These are phyloP conservation scores for Phlebiopsis gigantea DNA, from an alignment of 768 basidiomycete species.

Conservation along the genomic window DNA sequence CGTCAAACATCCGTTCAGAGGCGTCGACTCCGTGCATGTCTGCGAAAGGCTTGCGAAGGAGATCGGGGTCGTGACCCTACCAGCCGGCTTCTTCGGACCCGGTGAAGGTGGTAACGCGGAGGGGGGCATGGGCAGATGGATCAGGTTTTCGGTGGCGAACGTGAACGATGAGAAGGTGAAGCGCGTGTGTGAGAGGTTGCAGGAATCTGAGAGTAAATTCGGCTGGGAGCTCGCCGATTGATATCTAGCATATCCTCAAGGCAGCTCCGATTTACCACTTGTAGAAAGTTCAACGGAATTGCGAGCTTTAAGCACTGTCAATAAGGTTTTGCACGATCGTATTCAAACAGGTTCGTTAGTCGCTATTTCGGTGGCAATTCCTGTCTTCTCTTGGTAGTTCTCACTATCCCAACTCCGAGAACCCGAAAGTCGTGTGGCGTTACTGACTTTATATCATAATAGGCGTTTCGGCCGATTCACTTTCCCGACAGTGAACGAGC, in stretches of 20 bases:
- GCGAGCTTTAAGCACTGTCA: background rate
- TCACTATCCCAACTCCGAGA: background rate
- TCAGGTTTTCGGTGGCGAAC: conserved; percentile 79
- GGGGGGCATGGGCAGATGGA: conserved; percentile 52
- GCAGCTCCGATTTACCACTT: no score
- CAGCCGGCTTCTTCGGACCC: conserved; percentile 54
- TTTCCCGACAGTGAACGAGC: background rate
- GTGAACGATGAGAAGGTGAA: conserved; percentile 58
- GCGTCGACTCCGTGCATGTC: conserved; percentile 44
- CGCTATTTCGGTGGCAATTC: background rate
- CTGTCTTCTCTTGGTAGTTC: background rate
- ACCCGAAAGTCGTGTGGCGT: background rate
- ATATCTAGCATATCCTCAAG: no score
- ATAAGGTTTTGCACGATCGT: background rate
- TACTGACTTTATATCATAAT: no score
- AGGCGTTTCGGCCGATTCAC: background rate
- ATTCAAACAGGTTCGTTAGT: background rate
- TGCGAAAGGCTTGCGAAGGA: conserved; percentile 53
- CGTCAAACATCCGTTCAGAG: conserved; percentile 58
- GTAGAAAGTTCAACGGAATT: background rate
- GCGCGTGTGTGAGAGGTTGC: conserved; percentile 47
- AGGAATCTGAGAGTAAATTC: conserved; percentile 32
- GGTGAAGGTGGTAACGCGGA: conserved; percentile 21
- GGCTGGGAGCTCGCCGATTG: conserved; percentile 29
- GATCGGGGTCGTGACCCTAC: conserved; percentile 62